phyloP scores from a whole-genome alignment of 2,329 filamentous ascomycete species.

The Talaromyces verruculosus region DNA sequence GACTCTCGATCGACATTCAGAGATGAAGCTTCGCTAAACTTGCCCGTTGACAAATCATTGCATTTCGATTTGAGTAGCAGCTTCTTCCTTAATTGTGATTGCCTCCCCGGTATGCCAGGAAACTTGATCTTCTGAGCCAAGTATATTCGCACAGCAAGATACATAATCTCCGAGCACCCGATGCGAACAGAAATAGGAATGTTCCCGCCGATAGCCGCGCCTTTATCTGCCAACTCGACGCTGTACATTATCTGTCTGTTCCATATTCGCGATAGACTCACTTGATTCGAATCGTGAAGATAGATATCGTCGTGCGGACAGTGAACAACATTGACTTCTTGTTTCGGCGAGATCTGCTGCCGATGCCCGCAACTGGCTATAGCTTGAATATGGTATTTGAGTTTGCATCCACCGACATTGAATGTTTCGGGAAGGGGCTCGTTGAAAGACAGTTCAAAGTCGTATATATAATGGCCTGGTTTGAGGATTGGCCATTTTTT shows the following conservation, averaged over 20 bases:
- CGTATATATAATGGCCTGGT: conserved; percentile 15
- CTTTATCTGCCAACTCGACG: conserved; percentile 12
- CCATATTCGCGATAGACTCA: conserved; percentile 17
- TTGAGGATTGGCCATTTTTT: conserved; percentile 5
- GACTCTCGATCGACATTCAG: conserved; percentile 10
- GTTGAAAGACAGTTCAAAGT: conserved; percentile 18
- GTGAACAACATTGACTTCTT: conserved; percentile 16
- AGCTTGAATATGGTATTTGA: conserved; percentile 16
- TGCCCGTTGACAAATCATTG: conserved; percentile 14
- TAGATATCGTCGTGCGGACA: conserved; percentile 19
- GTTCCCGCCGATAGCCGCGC: conserved; percentile 16
- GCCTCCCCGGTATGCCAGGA: conserved; percentile 4
- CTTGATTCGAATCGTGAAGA: conserved; percentile 16
- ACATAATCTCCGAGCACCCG: conserved; percentile 10
- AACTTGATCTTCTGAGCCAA: conserved; percentile 15
- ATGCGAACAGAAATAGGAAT: conserved; percentile 15
- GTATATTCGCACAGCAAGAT: conserved; percentile 14
- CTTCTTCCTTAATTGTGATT: conserved; percentile 14
- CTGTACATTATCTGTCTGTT: conserved; percentile 17
- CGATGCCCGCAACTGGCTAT: conserved; percentile 6
- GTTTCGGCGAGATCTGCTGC: conserved; percentile 14
- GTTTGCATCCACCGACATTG: conserved; percentile 16
- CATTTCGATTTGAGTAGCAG: conserved; percentile 19
- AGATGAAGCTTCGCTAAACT: conserved; percentile 4
- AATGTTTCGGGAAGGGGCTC: conserved; percentile 17